These are phyloP conservation scores for Tetrahymena thermophila DNA, from an alignment of 73 alveolate genomes.

Conservation along the genomic window DNA sequence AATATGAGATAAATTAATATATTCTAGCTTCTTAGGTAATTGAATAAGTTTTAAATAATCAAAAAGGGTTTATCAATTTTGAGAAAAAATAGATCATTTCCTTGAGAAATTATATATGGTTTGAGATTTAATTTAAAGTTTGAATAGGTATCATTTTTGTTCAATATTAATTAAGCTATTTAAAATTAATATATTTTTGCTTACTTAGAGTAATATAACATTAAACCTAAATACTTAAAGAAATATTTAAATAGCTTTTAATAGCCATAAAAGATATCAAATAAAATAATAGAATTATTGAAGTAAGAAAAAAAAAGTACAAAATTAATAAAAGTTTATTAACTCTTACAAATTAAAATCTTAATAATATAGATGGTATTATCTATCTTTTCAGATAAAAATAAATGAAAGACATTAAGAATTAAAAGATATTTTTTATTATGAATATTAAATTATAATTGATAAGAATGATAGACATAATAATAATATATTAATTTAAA, in stretches of 20 bases:
- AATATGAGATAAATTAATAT: too few relatives aligned
- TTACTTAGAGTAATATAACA: conserved; percentile 48
- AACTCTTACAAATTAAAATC: too few relatives aligned
- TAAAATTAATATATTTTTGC: conserved; percentile 44
- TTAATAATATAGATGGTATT: too few relatives aligned
- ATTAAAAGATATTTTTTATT: too few relatives aligned
- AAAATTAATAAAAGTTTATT: too few relatives aligned
- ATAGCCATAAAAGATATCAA: neutral
- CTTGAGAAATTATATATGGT: conserved; percentile 43
- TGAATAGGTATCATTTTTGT: conserved; percentile 27
- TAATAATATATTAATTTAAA: too few relatives aligned
- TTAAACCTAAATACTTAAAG: conserved; percentile 69
- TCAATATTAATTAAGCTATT: conserved; percentile 33
- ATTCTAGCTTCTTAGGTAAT: conserved; percentile 91
- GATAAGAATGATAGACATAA: too few relatives aligned
- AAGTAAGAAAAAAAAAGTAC: too few relatives aligned
- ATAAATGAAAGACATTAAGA: too few relatives aligned
- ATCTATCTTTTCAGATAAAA: too few relatives aligned
- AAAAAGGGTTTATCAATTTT: conserved; percentile 59
- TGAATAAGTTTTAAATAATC: conserved; percentile 72
- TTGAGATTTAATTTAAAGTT: conserved; percentile 29
- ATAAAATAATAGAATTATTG: too few relatives aligned
- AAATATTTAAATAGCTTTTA: conserved; percentile 61
- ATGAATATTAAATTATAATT: too few relatives aligned
- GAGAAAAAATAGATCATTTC: conserved; percentile 58